Evolutionary conservation across 306 rosid genomes (phyloP), one percentile per base, ranked within the genome.

Genomic region (Delonix regia): DNA sequence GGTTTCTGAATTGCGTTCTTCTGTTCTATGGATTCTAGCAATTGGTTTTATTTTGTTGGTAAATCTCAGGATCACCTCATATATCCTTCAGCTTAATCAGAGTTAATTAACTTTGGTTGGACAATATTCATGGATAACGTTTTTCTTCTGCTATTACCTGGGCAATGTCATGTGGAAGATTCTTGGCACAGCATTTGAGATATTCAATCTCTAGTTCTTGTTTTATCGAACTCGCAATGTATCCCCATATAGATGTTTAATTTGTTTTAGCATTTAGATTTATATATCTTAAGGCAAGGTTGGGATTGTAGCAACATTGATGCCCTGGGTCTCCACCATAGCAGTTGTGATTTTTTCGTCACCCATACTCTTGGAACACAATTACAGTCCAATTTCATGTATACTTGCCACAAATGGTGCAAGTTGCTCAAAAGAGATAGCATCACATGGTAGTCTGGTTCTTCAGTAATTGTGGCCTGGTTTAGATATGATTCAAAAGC

Each of bases 371-470:
- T 19, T 30, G 39, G 63, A 39, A 45, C 25, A n/a, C 14, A 51
- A 27, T 41, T 34, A 75, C 34, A 18, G 6, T 30, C n/a, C 47
- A 28, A 5, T 16, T 15, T 60, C 49, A 30, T 70, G 21, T 69
- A 22, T 22, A 4, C 39, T 62, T 34, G 2, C 33, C 52, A 33
- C n/a, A 27, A 68, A 27, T 34, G 56, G 71, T 49, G 57, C 21
- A 36, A 64, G 68, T 74, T 16, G 41, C 30, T 30, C 13, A 62
- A 42, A 61, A 76, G 80, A 34, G 52, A 64, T 48, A 3, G 71
- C 27, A 76, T 48, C 34, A 4, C 34, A 4, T 0, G 3, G 12
- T 47, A n/a, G 34, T 38, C 65, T n/a, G 25, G 34, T 53, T 34
- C 69, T 18, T 34, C 2, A 4, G n/a, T 12, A 7, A 59, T 69